These are phyloP conservation scores for Cordyceps militaris DNA, from an alignment of 2,329 filamentous ascomycete species.

Conservation along the genomic window DNA sequence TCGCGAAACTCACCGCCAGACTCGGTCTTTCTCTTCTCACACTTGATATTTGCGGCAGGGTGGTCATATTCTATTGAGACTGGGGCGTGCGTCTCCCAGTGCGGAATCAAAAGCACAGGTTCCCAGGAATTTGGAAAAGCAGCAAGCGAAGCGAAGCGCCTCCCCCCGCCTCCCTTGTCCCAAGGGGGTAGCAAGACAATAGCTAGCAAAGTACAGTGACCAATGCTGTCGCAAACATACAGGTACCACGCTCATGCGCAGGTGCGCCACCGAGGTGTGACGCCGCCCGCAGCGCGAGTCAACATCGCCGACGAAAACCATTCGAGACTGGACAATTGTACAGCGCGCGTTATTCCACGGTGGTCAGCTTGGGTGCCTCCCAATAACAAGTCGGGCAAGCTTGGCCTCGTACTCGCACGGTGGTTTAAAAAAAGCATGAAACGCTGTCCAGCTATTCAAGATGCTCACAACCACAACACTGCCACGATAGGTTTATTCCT, in stretches of 20 bases:
- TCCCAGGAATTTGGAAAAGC: background rate
- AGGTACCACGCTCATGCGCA: background rate
- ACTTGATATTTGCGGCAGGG: background rate
- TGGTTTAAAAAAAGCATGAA: background rate
- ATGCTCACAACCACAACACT: background rate
- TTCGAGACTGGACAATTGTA: too few species aligned
- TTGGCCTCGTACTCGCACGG: background rate
- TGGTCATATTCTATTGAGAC: background rate
- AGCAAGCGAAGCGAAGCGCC: constrained; percentile 3
- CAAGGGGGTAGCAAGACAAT: background rate
- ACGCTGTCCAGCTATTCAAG: constrained; percentile 1
- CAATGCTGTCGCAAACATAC: background rate
- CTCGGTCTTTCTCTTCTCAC: background rate
- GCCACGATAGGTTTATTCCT: background rate
- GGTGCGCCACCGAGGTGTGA: background rate
- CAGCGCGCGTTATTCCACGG: background rate
- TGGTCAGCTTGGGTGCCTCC: background rate
- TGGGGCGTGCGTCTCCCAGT: background rate
- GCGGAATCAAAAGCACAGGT: background rate
- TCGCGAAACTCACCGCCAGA: constrained; percentile 9
- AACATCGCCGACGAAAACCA: background rate
- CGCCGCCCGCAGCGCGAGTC: constrained; percentile 6
- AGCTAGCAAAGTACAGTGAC: background rate
- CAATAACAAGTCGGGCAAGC: background rate
- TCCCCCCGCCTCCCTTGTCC: background rate